These are phyloP conservation scores for Climacium dendroides DNA, from an alignment of 225 moss, liverwort and hornwort species.

Conservation along the genomic window DNA sequence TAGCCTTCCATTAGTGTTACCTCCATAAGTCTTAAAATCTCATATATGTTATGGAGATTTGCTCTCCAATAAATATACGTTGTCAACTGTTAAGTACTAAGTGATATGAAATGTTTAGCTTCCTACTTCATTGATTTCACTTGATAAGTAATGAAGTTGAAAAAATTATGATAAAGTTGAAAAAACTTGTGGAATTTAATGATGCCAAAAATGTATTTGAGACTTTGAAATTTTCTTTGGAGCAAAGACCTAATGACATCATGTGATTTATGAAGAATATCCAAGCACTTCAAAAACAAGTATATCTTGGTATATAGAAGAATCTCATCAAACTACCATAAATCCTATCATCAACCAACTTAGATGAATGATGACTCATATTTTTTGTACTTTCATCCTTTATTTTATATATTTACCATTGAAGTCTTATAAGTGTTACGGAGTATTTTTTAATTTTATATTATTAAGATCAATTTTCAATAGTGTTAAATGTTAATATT, in stretches of 20 bases:
- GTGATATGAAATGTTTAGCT: background rate
- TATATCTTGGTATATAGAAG: background rate
- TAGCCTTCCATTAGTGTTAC: background rate
- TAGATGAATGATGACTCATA: background rate
- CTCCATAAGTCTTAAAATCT: background rate
- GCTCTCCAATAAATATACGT: rapidly evolving
- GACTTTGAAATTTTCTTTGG: background rate
- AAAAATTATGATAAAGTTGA: background rate
- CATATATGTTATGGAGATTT: background rate
- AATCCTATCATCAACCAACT: background rate
- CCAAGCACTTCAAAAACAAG: background rate
- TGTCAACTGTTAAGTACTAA: background rate
- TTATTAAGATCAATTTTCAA: background rate
- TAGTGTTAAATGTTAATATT: background rate
- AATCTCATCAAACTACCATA: background rate
- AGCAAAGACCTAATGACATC: background rate
- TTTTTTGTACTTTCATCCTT: background rate
- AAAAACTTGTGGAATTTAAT: background rate
- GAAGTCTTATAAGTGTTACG: background rate
- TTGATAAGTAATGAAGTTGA: background rate
- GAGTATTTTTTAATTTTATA: rapidly evolving
- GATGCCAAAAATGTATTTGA: rapidly evolving
- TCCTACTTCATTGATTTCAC: background rate
- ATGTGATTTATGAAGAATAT: background rate
- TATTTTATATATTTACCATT: background rate